Evolutionary conservation across 805 yeast species (phyloP).

Genomic region (Isabelozyma rhagii): DNA sequence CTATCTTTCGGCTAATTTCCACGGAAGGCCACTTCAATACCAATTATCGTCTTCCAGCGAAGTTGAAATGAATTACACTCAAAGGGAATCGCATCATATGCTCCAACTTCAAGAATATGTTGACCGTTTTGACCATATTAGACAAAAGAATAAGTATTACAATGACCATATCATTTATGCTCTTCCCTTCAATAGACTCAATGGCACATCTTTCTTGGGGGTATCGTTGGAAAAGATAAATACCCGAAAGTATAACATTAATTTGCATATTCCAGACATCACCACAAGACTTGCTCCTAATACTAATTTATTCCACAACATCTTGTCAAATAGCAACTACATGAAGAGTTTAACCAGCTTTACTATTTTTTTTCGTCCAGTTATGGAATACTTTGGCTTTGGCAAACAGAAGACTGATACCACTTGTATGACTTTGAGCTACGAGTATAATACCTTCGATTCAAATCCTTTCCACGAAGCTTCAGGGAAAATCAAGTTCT

Average conservation of each 20-base stretch:
- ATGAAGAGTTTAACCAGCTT: conserved; percentile 8
- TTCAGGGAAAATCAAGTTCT: conserved; percentile 16
- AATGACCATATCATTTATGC: conserved; percentile 35
- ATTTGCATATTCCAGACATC: conserved; percentile 43
- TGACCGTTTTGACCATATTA: conserved; percentile 32
- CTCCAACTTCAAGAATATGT: neutral
- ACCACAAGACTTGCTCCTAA: conserved; percentile 32
- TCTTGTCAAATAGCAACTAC: conserved; percentile 4
- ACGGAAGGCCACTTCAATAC: conserved; percentile 14
- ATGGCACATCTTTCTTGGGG: conserved; percentile 15
- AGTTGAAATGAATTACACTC: neutral
- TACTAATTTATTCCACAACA: conserved; percentile 12
- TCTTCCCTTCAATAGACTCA: conserved; percentile 11
- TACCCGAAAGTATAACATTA: conserved; percentile 30
- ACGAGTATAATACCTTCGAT: conserved; percentile 31
- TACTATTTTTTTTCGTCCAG: conserved; percentile 12
- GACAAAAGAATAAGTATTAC: conserved; percentile 17
- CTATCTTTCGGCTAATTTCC: conserved; percentile 21
- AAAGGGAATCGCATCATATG: neutral
- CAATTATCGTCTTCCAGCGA: conserved; percentile 8
- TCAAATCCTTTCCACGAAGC: conserved; percentile 27
- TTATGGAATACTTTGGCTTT: conserved; percentile 11
- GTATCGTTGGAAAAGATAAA: conserved; percentile 36
- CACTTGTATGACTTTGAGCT: conserved; percentile 36
- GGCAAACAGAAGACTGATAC: conserved; percentile 5